phyloP scores from a whole-genome alignment of 2,329 filamentous ascomycete genomes.

The Cladosporium sp. region DNA sequence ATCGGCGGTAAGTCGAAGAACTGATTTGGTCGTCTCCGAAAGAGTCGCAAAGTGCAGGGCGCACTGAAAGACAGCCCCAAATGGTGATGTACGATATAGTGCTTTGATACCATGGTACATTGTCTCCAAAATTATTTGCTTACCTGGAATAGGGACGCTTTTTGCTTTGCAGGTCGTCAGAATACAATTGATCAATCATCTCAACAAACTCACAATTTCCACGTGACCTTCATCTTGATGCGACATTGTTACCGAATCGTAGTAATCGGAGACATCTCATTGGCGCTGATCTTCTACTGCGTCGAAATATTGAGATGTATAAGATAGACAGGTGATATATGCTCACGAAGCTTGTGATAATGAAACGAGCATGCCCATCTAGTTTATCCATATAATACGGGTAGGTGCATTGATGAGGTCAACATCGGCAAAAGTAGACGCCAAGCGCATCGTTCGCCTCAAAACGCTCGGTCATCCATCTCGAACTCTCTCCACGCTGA shows the following conservation, averaged over 20 bases:
- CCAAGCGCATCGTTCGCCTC: slow-evolving; percentile 1
- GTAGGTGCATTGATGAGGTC: neutral
- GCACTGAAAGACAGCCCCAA: neutral
- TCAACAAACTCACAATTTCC: neutral
- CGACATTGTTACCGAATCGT: neutral
- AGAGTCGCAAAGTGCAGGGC: neutral
- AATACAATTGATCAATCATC: neutral
- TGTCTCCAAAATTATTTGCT: neutral
- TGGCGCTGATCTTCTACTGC: neutral
- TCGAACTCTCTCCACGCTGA: neutral
- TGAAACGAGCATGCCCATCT: neutral
- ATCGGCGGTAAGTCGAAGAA: neutral
- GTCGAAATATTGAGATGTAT: neutral
- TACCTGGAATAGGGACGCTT: neutral
- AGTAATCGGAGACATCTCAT: neutral
- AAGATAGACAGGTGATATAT: neutral
- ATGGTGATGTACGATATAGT: neutral
- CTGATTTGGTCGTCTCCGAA: neutral
- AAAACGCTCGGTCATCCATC: neutral
- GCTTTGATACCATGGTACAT: neutral
- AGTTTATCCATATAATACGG: neutral
- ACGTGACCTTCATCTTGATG: neutral
- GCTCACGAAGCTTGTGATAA: neutral
- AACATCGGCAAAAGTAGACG: neutral
- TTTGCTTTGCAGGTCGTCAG: neutral